Evolutionary conservation across 495 filamentous ascomycete genomes (phyloP).

Genomic region (Penicillium pancosmium): DNA sequence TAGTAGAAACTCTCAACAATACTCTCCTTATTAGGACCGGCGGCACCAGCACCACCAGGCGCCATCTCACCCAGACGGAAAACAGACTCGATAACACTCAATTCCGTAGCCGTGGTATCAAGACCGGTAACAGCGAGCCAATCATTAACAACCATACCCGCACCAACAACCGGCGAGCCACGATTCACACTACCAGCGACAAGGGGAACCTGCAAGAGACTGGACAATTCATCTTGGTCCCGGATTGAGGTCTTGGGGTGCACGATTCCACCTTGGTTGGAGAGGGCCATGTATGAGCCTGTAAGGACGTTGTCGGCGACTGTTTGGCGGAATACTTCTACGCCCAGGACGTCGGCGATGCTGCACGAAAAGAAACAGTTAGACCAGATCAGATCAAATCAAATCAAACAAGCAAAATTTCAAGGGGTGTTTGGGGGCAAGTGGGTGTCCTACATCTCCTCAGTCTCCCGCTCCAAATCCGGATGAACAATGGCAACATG

Average conservation of each 20-base stretch:
- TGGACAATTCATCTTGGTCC: constrained; percentile 96
- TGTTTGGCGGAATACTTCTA: constrained; percentile 98
- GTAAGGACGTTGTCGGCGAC: constrained; percentile 96
- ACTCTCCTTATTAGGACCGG: constrained; percentile 85
- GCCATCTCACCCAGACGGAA: constrained; percentile 84
- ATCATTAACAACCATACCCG: constrained; percentile 98
- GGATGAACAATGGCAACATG: constrained; percentile 96
- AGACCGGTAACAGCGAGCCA: constrained; percentile 97
- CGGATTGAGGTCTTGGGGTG: constrained; percentile 96
- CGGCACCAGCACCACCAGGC: constrained; percentile 58
- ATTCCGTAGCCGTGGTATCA: constrained; percentile 94
- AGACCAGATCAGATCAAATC: too few species aligned
- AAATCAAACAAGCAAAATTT: too few species aligned
- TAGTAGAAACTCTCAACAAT: constrained; percentile 99
- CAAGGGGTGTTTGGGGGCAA: background rate
- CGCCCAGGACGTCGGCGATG: constrained; percentile 93
- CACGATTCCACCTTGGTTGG: constrained; percentile 95
- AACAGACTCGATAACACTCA: constrained; percentile 94
- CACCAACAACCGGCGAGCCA: constrained; percentile 90
- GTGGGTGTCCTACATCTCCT: constrained; percentile 65
- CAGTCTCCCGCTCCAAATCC: constrained; percentile 94
- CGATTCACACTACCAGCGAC: constrained; percentile 94
- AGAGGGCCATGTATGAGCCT: constrained; percentile 92
- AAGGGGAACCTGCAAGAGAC: constrained; percentile 90
- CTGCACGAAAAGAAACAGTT: constrained; percentile 19